These are phyloP conservation scores for Wickerhamiella azyma DNA, from an alignment of 805 yeast genomes.

Conservation along the genomic window DNA sequence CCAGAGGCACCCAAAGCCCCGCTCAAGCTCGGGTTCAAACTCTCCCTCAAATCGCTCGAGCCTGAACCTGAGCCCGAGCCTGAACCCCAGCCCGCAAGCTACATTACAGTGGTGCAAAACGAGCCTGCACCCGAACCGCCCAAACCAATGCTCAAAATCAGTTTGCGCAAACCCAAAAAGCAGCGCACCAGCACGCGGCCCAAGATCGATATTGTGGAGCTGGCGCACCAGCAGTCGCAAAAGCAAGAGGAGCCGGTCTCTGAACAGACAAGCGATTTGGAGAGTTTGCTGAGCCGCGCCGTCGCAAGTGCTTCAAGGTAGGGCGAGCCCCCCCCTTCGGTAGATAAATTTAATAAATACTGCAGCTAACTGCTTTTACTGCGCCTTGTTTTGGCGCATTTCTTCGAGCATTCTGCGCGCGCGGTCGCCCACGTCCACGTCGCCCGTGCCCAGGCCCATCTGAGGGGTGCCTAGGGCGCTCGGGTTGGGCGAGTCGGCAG, in stretches of 20 bases:
- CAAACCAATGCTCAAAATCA: constrained; percentile 15
- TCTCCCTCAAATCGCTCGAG: background rate
- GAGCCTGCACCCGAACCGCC: constrained; percentile 7
- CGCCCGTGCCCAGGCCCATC: no score
- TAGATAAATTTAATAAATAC: constrained; percentile 4
- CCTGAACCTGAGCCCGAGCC: background rate
- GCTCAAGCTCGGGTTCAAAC: background rate
- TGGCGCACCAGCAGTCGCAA: constrained; percentile 11
- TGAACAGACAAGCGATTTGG: background rate
- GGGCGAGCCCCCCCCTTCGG: background rate
- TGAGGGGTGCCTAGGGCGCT: background rate
- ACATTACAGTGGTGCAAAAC: constrained; percentile 3
- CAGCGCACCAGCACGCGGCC: constrained; percentile 17
- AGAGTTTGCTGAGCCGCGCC: background rate
- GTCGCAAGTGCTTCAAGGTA: no score
- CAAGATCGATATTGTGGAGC: constrained; percentile 14
- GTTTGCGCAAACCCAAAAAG: constrained; percentile 12
- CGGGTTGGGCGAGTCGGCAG: constrained; percentile 15
- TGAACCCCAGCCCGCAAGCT: background rate
- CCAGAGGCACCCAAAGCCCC: background rate
- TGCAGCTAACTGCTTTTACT: background rate
- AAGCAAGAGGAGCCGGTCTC: background rate
- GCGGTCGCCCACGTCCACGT: constrained; percentile 33
- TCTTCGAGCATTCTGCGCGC: constrained; percentile 54
- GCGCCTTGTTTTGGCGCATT: constrained; percentile 29